Conservation (phyloP, 2,329 filamentous ascomycete species). For the Colletotrichum sp. region DNA sequence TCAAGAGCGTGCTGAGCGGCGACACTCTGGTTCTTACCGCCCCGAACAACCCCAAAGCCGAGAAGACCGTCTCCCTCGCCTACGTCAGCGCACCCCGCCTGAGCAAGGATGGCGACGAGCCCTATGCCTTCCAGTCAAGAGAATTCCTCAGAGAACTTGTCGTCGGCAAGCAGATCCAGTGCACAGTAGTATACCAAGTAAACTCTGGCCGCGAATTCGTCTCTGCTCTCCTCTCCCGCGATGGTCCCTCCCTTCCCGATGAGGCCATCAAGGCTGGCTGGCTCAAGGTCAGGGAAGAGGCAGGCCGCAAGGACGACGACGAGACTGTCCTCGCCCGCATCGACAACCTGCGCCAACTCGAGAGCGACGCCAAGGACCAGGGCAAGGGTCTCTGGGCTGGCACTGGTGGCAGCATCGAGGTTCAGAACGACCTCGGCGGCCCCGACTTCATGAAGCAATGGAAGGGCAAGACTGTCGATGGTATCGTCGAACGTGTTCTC, state of each 20-base stretch:
- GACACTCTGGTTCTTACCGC: constrained; percentile 88
- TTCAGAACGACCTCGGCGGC: constrained; percentile 81
- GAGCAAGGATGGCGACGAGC: constrained; percentile 88
- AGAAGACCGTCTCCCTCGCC: constrained; percentile 87
- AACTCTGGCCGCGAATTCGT: constrained; percentile 91
- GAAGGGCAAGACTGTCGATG: constrained; percentile 86
- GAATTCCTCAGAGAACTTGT: constrained; percentile 86
- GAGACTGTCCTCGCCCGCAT: constrained; percentile 75
- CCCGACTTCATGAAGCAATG: constrained; percentile 80
- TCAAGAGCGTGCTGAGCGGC: constrained; percentile 94
- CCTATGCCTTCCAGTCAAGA: constrained; percentile 91
- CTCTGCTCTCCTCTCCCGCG: constrained; percentile 72
- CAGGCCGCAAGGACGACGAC: constrained; percentile 86
- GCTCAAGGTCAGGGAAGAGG: constrained; percentile 93
- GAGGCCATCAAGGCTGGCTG: constrained; percentile 86
- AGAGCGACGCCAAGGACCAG: constrained; percentile 78
- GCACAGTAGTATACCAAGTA: constrained; percentile 85
- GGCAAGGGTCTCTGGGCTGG: constrained; percentile 82
- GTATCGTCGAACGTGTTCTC: constrained; percentile 88
- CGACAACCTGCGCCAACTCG: constrained; percentile 77
- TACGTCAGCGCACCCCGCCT: constrained; percentile 90
- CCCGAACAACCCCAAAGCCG: constrained; percentile 79
- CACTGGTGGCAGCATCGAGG: constrained; percentile 70
- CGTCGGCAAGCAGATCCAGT: constrained; percentile 87
- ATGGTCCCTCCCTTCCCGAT: constrained; percentile 80